phyloP scores from a whole-genome alignment of 2,329 filamentous ascomycete species.

The Fusarium phyllophilum region DNA sequence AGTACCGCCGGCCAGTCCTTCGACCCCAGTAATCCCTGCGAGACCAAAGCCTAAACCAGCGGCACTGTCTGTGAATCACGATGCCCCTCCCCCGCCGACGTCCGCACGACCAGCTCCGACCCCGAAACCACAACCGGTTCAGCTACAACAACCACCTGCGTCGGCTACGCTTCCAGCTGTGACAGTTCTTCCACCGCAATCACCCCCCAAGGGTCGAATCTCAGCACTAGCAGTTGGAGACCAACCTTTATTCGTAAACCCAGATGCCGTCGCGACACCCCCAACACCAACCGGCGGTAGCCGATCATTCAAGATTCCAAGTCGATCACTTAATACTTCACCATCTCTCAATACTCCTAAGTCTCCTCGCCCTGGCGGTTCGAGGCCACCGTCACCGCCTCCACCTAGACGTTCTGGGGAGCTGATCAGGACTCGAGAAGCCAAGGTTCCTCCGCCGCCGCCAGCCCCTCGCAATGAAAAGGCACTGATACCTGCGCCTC shows the following conservation, averaged over 20 bases:
- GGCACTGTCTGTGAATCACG: slow-evolving; percentile 35
- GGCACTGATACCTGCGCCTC: slow-evolving; percentile 49
- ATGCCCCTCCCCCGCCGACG: slow-evolving; percentile 37
- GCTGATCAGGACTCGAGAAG: slow-evolving; percentile 60
- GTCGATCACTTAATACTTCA: slow-evolving; percentile 64
- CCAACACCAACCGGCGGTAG: slow-evolving; percentile 55
- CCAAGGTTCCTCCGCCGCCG: slow-evolving; percentile 66
- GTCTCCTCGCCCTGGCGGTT: slow-evolving; percentile 60
- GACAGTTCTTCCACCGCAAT: slow-evolving; percentile 75
- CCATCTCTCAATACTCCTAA: slow-evolving; percentile 48
- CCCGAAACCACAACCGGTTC: slow-evolving; percentile 38
- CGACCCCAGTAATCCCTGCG: slow-evolving; percentile 47
- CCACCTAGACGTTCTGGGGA: slow-evolving; percentile 72
- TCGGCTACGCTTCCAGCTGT: slow-evolving; percentile 68
- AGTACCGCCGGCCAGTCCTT: slow-evolving; percentile 45
- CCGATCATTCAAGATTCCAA: slow-evolving; percentile 64
- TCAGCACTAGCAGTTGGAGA: slow-evolving; percentile 52
- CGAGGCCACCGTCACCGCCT: slow-evolving; percentile 70
- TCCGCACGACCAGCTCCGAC: slow-evolving; percentile 41
- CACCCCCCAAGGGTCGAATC: slow-evolving; percentile 66
- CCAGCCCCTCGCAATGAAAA: slow-evolving; percentile 85
- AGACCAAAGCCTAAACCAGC: slow-evolving; percentile 45
- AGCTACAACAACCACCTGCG: slow-evolving; percentile 34
- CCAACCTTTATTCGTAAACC: slow-evolving; percentile 58
- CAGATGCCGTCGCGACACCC: slow-evolving; percentile 56